A percentile compares a stretch with the other conserved stretches of the same genome.
These are phyloP conservation scores for Penicillium desertorum DNA, from an alignment of 495 filamentous ascomycete species.

Conservation along the genomic window DNA sequence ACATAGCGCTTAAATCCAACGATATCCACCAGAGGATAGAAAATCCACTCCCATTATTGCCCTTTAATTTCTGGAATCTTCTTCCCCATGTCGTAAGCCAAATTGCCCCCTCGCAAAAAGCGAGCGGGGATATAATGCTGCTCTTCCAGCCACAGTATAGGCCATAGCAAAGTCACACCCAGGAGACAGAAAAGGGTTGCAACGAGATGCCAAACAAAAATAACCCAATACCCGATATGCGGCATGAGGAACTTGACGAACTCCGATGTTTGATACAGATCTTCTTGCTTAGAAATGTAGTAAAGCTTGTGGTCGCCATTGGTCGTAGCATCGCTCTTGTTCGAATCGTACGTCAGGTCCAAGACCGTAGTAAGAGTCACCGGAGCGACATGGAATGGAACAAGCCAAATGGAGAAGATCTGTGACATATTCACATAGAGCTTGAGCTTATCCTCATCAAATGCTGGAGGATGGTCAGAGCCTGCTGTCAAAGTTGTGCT, in stretches of 20 bases:
- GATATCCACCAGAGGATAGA: not conserved
- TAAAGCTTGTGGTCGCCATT: slow-evolving; percentile 47
- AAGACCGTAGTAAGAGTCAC: slow-evolving; percentile 75
- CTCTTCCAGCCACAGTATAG: slow-evolving; percentile 53
- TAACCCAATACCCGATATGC: slow-evolving; percentile 40
- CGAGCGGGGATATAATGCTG: slow-evolving; percentile 26
- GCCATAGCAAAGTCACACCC: slow-evolving; percentile 52
- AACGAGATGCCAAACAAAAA: slow-evolving; percentile 59
- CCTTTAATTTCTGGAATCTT: slow-evolving; percentile 33
- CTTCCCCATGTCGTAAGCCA: slow-evolving; percentile 27
- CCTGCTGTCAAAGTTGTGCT: too few species aligned
- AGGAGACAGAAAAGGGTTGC: slow-evolving; percentile 62
- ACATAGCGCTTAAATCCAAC: not conserved
- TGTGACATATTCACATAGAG: slow-evolving; percentile 72
- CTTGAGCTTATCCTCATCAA: slow-evolving; percentile 60
- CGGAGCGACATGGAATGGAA: slow-evolving; percentile 68
- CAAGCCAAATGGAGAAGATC: slow-evolving; percentile 71
- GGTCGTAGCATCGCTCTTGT: slow-evolving; percentile 20
- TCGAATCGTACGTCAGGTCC: slow-evolving; percentile 46
- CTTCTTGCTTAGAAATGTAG: slow-evolving; percentile 73
- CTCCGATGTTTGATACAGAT: slow-evolving; percentile 79
- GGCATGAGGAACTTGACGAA: slow-evolving; percentile 66
- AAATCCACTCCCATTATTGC: slow-evolving; percentile 4
- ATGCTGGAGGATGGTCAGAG: slow-evolving; percentile 48
- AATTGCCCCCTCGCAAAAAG: slow-evolving; percentile 28